These are phyloP conservation scores for Fusarium sp. DNA, from an alignment of 2,329 filamentous ascomycete species.

Conservation along the genomic window DNA sequence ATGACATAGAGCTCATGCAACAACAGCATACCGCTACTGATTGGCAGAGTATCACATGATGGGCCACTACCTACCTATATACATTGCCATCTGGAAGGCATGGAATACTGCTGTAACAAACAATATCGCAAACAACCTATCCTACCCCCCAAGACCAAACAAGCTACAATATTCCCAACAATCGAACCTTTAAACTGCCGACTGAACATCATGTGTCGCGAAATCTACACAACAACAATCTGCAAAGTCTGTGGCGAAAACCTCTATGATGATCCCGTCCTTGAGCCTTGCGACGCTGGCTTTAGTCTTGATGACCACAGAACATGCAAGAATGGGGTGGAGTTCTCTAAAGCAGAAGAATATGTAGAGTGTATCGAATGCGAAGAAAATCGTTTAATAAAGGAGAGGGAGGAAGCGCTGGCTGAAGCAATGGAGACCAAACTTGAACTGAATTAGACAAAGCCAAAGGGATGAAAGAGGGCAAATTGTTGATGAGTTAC, in stretches of 20 bases:
- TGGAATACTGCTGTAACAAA: background rate
- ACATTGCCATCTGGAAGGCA: fast-evolving
- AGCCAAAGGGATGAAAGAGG: too few species aligned
- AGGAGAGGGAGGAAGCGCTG: background rate
- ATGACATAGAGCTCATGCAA: background rate
- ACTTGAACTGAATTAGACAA: too few species aligned
- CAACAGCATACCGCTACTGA: background rate
- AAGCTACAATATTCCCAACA: background rate
- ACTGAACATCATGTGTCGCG: background rate
- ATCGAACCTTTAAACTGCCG: background rate
- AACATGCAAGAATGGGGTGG: background rate
- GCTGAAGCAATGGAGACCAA: background rate
- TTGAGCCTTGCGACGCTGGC: background rate
- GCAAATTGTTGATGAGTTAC: too few species aligned
- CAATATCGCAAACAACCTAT: too few species aligned
- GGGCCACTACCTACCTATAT: background rate
- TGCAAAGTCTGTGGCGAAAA: background rate
- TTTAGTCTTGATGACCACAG: background rate
- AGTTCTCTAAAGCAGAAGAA: background rate
- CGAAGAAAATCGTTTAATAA: background rate
- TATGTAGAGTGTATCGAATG: background rate
- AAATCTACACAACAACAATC: background rate
- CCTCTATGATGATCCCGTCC: background rate
- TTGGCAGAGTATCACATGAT: background rate
- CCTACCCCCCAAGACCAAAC: too few species aligned